These are phyloP conservation scores for Filobasidium uniguttulatum DNA, from an alignment of 1,284 basidiomycete species.

Conservation along the genomic window DNA sequence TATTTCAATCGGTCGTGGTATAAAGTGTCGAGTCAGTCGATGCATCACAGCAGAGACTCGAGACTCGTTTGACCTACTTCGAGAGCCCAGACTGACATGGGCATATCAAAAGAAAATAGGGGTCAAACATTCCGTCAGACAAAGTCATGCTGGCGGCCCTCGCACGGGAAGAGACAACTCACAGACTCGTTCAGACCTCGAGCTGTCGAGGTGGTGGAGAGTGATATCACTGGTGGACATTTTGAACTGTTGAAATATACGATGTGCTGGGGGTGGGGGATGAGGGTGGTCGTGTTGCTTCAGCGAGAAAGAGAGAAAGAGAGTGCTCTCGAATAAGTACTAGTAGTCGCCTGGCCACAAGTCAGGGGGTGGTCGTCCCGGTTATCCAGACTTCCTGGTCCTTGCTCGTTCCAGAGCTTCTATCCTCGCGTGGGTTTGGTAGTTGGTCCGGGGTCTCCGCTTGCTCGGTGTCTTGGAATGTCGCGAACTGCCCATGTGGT, in stretches of 20 bases:
- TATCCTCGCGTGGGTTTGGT: no score
- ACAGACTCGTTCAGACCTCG: constrained; percentile 15
- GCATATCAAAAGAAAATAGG: no score
- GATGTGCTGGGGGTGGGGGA: background rate
- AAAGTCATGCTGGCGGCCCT: background rate
- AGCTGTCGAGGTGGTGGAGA: constrained; percentile 11
- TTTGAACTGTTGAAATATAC: no score
- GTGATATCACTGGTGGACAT: constrained; percentile 3
- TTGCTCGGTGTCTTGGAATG: no score
- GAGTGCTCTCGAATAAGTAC: no score
- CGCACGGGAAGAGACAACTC: background rate
- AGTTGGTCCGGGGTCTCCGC: no score
- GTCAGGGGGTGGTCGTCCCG: no score
- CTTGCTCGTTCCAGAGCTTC: no score
- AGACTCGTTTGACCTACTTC: constrained; percentile 1
- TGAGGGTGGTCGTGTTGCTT: background rate
- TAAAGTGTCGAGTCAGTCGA: background rate
- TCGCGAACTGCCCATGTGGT: no score
- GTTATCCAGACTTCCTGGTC: no score
- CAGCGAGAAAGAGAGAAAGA: no score
- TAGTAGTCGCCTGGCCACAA: no score
- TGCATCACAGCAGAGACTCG: background rate
- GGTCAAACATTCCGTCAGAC: background rate
- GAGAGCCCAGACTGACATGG: constrained; percentile 11
- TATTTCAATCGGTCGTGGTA: background rate